Percentiles rank a stretch among this genome's conserved stretches.
phyloP scores from a whole-genome alignment of 1,284 basidiomycete genomes.

The Schizophyllum commune region DNA sequence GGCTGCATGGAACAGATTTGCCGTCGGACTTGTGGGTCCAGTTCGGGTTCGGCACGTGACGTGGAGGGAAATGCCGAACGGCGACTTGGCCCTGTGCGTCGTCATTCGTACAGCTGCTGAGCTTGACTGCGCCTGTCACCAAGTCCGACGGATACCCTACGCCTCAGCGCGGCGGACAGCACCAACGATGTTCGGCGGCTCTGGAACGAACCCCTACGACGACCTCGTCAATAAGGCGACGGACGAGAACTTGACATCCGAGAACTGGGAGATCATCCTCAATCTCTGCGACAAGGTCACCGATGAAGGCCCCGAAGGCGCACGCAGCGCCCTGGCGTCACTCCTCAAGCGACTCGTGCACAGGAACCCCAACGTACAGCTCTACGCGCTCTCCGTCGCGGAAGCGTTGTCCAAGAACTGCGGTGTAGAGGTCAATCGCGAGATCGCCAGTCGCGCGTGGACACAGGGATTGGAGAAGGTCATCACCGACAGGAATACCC shows the following conservation, averaged over 20 bases:
- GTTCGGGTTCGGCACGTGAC: no score
- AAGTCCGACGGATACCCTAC: no score
- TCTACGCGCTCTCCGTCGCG: slow-evolving; percentile 84
- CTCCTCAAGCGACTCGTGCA: slow-evolving; percentile 89
- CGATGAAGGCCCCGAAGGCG: slow-evolving; percentile 74
- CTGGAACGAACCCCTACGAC: slow-evolving; percentile 78
- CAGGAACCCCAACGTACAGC: slow-evolving; percentile 93
- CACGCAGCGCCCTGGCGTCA: slow-evolving; percentile 79
- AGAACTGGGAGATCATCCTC: slow-evolving; percentile 95
- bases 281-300: slow-evolving; percentile 96
- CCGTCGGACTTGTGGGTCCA: no score
- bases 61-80: no score
- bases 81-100: no score
- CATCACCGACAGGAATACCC: slow-evolving; percentile 64
- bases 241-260: slow-evolving; percentile 88
- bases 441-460: slow-evolving; percentile 87
- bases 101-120: background rate
- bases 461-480: slow-evolving; percentile 84
- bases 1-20: no score
- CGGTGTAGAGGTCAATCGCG: slow-evolving; percentile 72
- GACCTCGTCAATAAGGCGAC: slow-evolving; percentile 94
- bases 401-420: slow-evolving; percentile 93
- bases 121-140: background rate
- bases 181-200: slow-evolving; percentile 56
- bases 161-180: background rate